These are phyloP conservation scores for Phylloporus arenicola DNA, from an alignment of 768 basidiomycete genomes.

Conservation along the genomic window DNA sequence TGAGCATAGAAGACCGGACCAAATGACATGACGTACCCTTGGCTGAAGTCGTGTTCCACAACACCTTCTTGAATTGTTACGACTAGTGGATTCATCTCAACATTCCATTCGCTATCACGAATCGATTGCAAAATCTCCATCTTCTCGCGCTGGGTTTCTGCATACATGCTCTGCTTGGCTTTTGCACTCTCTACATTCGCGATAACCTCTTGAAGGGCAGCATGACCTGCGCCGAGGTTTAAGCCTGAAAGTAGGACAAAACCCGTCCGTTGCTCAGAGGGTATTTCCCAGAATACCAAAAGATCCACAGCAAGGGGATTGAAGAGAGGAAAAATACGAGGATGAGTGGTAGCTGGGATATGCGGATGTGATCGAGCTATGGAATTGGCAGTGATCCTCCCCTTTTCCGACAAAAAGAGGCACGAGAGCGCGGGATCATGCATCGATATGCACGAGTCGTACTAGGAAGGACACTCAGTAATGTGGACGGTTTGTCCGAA, in stretches of 20 bases:
- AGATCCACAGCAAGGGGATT: constrained; percentile 69
- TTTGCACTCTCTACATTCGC: constrained; percentile 56
- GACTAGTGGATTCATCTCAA: constrained; percentile 70
- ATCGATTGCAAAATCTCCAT: constrained; percentile 62
- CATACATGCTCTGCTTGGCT: constrained; percentile 81
- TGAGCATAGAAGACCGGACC: constrained; percentile 1
- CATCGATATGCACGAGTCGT: constrained; percentile 13
- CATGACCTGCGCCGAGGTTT: constrained; percentile 65
- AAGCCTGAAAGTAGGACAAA: constrained; percentile 54
- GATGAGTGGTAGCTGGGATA: constrained; percentile 48
- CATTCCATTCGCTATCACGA: constrained; percentile 67
- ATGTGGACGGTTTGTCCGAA: neutral
- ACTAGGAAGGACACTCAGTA: constrained; percentile 5
- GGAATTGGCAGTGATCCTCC: constrained; percentile 35
- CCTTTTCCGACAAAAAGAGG: constrained; percentile 50
- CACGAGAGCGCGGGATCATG: constrained; percentile 24
- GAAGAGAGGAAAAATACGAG: constrained; percentile 74
- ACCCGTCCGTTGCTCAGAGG: constrained; percentile 55
- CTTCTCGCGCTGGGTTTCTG: constrained; percentile 78
- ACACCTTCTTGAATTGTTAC: constrained; percentile 44
- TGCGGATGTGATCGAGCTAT: constrained; percentile 44
- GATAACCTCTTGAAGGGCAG: constrained; percentile 55
- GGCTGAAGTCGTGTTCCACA: constrained; percentile 58
- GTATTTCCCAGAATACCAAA: constrained; percentile 71
- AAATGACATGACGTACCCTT: constrained; percentile 49